Evolutionary conservation across 495 filamentous ascomycete species (phyloP).

Genomic region (Aspergillus egyptiacus): DNA sequence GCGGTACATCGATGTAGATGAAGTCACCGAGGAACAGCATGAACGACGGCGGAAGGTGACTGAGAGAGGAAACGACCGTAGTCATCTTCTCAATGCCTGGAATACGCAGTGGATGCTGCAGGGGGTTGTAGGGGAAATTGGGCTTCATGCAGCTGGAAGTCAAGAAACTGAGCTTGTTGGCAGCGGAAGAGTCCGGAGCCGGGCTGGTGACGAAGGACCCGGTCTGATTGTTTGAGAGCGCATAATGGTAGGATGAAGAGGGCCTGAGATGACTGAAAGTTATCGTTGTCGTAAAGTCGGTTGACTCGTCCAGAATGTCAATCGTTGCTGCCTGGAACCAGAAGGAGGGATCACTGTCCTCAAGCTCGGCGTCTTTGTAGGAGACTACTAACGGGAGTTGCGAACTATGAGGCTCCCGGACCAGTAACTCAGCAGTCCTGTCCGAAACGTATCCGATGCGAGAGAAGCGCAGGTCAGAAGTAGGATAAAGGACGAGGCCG

Average conservation of each 20-base stretch:
- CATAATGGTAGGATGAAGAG: constrained; percentile 70
- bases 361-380: constrained; percentile 41
- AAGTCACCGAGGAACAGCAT: constrained; percentile 99
- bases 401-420: constrained; percentile 73
- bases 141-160: constrained; percentile 88
- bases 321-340: constrained; percentile 66
- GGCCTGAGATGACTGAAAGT: constrained; percentile 49
- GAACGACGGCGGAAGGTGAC: constrained; percentile 59
- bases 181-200: constrained; percentile 52
- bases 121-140: constrained; percentile 78
- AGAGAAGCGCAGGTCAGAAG: constrained; percentile 72
- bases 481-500: constrained; percentile 59
- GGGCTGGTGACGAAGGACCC: constrained; percentile 74
- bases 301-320: constrained; percentile 58
- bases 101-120: constrained; percentile 74
- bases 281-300: constrained; percentile 73
- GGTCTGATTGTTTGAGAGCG: constrained; percentile 72
- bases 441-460: constrained; percentile 82
- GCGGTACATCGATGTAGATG: constrained; percentile 92
- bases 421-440: constrained; percentile 68
- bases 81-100: constrained; percentile 67
- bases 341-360: constrained; percentile 14
- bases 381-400: constrained; percentile 69
- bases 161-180: constrained; percentile 73
- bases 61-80: constrained; percentile 49